Evolutionary conservation across 345 rosid genomes (phyloP).

Genomic region (Eutrema yunnanense): DNA sequence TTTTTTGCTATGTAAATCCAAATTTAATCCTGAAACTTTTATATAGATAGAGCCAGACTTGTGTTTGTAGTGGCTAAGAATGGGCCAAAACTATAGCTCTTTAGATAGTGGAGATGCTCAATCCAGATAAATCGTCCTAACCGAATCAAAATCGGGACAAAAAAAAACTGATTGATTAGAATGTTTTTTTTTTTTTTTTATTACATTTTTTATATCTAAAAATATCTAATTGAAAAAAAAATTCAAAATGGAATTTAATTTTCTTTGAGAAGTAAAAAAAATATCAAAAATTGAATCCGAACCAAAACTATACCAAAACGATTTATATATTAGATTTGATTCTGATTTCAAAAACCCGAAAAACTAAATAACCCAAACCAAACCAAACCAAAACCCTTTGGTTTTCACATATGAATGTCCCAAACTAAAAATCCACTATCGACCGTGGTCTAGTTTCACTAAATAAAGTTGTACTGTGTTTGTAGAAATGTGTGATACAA

Average conservation of each 20-base stretch:
- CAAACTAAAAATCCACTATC: not conserved
- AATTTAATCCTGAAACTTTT: too few species aligned
- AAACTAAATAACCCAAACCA: too few species aligned
- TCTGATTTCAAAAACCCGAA: too few species aligned
- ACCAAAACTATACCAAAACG: not conserved
- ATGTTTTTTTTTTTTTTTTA: too few species aligned
- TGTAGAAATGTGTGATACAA: constrained; percentile 45
- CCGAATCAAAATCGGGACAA: not conserved
- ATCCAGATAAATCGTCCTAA: not conserved
- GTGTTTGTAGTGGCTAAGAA: not conserved
- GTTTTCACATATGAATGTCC: not conserved
- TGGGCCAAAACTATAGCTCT: not conserved
- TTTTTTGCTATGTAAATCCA: not conserved
- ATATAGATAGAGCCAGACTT: not conserved
- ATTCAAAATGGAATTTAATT: not conserved
- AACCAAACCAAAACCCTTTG: not conserved
- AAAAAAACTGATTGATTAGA: too few species aligned
- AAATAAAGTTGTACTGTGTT: not conserved
- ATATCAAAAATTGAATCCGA: not conserved
- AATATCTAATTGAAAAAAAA: too few species aligned
- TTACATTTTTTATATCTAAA: not conserved
- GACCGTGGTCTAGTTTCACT: not conserved
- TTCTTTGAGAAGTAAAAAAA: not conserved
- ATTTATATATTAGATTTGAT: not conserved
- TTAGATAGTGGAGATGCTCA: not conserved